Percentiles rank a stretch among this genome's conserved stretches.
Conservation (phyloP, 768 basidiomycete species). For the Lentinula aciculospora region DNA sequence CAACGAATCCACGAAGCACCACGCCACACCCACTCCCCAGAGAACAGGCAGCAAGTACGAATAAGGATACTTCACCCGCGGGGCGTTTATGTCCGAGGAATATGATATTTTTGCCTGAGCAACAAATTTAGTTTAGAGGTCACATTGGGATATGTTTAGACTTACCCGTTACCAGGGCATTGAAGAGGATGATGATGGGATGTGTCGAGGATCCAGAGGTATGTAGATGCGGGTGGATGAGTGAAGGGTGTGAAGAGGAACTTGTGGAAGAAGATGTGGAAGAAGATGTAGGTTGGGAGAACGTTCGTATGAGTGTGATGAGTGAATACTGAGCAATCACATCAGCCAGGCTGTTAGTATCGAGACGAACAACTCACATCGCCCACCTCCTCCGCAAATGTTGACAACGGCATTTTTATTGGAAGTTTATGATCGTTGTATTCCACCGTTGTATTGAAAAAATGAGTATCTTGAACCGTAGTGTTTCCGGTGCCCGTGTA, state of each 20-base stretch:
- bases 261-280: background rate
- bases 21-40: constrained; percentile 88
- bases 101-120: constrained; percentile 71
- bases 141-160: no score
- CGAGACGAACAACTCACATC: constrained; percentile 53
- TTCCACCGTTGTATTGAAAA: constrained; percentile 78
- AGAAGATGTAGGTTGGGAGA: constrained; percentile 27
- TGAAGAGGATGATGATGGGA: constrained; percentile 93
- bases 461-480: constrained; percentile 85
- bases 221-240: constrained; percentile 84
- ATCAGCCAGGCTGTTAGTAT: background rate
- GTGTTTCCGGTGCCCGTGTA: constrained; percentile 45
- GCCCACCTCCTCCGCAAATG: constrained; percentile 93
- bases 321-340: constrained; percentile 69
- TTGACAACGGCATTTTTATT: constrained; percentile 85
- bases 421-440: constrained; percentile 84
- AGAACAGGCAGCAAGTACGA: constrained; percentile 92
- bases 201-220: constrained; percentile 88
- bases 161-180: constrained; percentile 81
- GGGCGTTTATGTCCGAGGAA: constrained; percentile 89
- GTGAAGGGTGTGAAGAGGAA: constrained; percentile 41
- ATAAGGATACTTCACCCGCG: constrained; percentile 84
- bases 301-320: constrained; percentile 84
- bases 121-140: no score
- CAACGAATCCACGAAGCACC: constrained; percentile 79